Evolutionary conservation across 225 moss, liverwort and hornwort species (phyloP).

Genomic region (Climacium dendroides): DNA sequence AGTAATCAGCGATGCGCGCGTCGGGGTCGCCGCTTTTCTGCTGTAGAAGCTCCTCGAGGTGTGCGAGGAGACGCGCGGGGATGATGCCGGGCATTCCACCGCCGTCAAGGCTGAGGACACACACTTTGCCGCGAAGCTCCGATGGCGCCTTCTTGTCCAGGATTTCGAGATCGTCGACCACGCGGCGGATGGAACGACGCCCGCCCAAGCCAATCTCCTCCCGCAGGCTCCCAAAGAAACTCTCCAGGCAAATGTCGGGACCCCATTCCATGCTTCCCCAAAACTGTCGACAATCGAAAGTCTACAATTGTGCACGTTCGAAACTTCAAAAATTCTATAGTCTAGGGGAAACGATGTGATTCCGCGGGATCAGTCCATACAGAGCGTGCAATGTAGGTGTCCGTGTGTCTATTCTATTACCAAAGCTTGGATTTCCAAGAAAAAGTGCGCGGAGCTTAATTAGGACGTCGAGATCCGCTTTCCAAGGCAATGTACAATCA

Average conservation of each 20-base stretch:
- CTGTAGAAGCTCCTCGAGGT: slow-evolving; percentile 58
- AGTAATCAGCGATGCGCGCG: slow-evolving; percentile 75
- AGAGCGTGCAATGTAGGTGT: background rate
- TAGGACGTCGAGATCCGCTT: slow-evolving; percentile 1
- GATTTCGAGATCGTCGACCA: slow-evolving; percentile 5
- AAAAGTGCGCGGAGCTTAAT: background rate
- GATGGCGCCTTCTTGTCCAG: background rate
- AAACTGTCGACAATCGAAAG: background rate
- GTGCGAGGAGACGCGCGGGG: slow-evolving; percentile 62
- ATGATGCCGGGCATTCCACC: slow-evolving; percentile 94
- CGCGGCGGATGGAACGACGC: slow-evolving; percentile 4
- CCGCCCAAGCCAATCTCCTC: slow-evolving; percentile 18
- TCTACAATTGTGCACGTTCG: background rate
- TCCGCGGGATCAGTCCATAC: background rate
- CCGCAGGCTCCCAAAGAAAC: slow-evolving; percentile 24
- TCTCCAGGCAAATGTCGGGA: slow-evolving; percentile 30
- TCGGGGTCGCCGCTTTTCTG: slow-evolving; percentile 60
- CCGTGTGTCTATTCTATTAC: background rate
- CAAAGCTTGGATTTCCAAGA: background rate
- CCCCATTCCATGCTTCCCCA: slow-evolving; percentile 23
- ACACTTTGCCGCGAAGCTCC: slow-evolving; percentile 55
- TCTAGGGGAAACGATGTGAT: background rate
- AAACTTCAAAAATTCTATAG: background rate
- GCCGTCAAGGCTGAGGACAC: slow-evolving; percentile 79
- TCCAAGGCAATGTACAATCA: background rate